A percentile compares a stretch with the other conserved stretches of the same genome.
Conservation (phyloP, 2,329 filamentous ascomycete genomes). For the Myriosclerotinia curreyana region DNA sequence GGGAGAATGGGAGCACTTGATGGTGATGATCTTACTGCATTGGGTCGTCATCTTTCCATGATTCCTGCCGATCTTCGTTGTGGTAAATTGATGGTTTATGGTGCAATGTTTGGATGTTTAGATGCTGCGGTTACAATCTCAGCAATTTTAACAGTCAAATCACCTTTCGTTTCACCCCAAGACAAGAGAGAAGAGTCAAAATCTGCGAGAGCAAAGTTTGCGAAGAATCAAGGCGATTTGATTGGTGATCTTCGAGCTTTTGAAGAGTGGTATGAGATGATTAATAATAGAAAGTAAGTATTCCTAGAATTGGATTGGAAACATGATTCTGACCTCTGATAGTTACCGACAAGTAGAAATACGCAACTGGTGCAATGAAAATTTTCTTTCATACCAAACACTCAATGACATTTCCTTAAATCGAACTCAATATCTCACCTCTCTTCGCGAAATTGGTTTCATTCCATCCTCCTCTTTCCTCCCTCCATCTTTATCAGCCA, state of each 20-base stretch:
- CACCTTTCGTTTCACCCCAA: conserved; percentile 80
- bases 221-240: conserved; percentile 76
- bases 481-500: conserved; percentile 45
- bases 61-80: conserved; percentile 91
- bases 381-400: conserved; percentile 80
- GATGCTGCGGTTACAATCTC: conserved; percentile 87
- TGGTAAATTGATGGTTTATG: conserved; percentile 93
- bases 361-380: conserved; percentile 76
- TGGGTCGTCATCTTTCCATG: conserved; percentile 90
- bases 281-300: conserved; percentile 49
- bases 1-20: conserved; percentile 85
- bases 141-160: conserved; percentile 84
- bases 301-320: not conserved
- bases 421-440: conserved; percentile 77
- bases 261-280: conserved; percentile 73
- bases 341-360: conserved; percentile 58
- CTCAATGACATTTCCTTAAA: conserved; percentile 87
- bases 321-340: conserved; percentile 23
- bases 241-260: conserved; percentile 84
- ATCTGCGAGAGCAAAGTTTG: conserved; percentile 71
- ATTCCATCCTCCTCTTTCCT: conserved; percentile 45
- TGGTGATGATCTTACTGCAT: conserved; percentile 79
- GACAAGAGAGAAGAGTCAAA: conserved; percentile 81
- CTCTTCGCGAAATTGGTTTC: conserved; percentile 83
- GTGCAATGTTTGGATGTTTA: conserved; percentile 87